Evolutionary conservation across 2,329 filamentous ascomycete species (phyloP), one percentile per base, ranked within the genome.

Genomic region (Xylariaceae sp.): DNA sequence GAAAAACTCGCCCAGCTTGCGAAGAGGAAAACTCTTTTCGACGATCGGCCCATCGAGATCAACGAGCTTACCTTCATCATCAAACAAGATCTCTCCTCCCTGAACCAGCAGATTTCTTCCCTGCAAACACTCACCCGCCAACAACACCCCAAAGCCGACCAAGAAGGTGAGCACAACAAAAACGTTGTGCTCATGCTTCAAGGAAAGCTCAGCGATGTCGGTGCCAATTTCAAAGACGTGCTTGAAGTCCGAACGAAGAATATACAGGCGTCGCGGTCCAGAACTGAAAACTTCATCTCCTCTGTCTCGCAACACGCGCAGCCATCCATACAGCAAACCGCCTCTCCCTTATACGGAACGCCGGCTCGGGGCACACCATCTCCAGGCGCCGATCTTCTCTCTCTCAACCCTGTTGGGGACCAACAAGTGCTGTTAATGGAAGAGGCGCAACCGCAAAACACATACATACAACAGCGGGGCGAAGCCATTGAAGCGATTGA

Each of bases 401-500:
- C 88, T 2, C 79, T 96, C 26, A 91, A 96, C 65, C 91, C 89
- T 0, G 82, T 87, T 53, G 88, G 88, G 11, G 90, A 96, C 68
- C 89, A 95, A 70, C 88, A 97, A 69, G 72, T 97, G 56, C 78
- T 96, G 64, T 82, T 92, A 76, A 94, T 97, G 87, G 94, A 97
- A 72, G 90, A 95, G 72, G 91, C 89, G 7, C 87, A 91, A 62
- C 84, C 87, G 3, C 80, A 85, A 60, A 96, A 96, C 70, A 80
- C 83, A 31, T 97, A 99, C 68, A 95, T 97, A 58, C 87, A 95
- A 64, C 89, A 96, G 68, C 81, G 94, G 70, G 92, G 92, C 19
- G 90, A 96, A 71, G 94, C 94, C 0, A 97, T 99, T 60, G 92
- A 97, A 69, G 89, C 91, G 3, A 99, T 99, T 57, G 94, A 99